Conservation (phyloP, 2,329 filamentous ascomycete genomes). For the Microsporum ferrugineum region DNA sequence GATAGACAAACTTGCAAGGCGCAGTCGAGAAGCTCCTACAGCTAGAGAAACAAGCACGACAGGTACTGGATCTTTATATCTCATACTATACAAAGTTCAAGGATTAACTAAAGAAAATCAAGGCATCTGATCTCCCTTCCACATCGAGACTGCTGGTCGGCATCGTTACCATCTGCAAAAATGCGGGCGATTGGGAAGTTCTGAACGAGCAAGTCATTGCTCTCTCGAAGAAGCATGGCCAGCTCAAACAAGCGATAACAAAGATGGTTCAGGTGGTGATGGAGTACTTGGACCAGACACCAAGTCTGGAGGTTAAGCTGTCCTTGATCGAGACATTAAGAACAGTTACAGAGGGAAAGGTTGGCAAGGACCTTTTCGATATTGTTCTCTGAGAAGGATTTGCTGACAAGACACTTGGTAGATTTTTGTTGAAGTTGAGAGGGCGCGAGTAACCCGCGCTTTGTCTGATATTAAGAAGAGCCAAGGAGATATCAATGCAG, state of each 20-base stretch:
- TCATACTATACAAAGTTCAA: background rate
- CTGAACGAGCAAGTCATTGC: slow-evolving; percentile 94
- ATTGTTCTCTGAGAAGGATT: background rate
- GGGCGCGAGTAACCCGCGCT: slow-evolving; percentile 86
- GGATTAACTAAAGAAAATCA: background rate
- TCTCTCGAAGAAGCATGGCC: slow-evolving; percentile 97
- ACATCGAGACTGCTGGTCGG: slow-evolving; percentile 78
- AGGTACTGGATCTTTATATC: slow-evolving; percentile 47
- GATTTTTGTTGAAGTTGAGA: slow-evolving; percentile 98
- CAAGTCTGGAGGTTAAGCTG: slow-evolving; percentile 76
- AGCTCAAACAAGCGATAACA: slow-evolving; percentile 97
- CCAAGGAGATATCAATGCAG: slow-evolving; percentile 81
- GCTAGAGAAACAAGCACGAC: slow-evolving; percentile 93
- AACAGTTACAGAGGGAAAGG: slow-evolving; percentile 95
- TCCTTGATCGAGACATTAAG: slow-evolving; percentile 88
- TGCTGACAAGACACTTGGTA: slow-evolving; percentile 21
- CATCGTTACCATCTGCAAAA: slow-evolving; percentile 90
- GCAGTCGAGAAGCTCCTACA: slow-evolving; percentile 87
- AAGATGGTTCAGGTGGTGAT: slow-evolving; percentile 98
- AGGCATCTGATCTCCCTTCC: slow-evolving; percentile 92
- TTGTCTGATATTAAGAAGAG: slow-evolving; percentile 95
- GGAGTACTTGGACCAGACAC: slow-evolving; percentile 76
- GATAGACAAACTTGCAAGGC: slow-evolving; percentile 56
- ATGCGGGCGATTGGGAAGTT: slow-evolving; percentile 82
- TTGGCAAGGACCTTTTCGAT: slow-evolving; percentile 22